Evolutionary conservation across 1,284 basidiomycete genomes (phyloP).

Genomic region (Ganoderma leucocontextum): DNA sequence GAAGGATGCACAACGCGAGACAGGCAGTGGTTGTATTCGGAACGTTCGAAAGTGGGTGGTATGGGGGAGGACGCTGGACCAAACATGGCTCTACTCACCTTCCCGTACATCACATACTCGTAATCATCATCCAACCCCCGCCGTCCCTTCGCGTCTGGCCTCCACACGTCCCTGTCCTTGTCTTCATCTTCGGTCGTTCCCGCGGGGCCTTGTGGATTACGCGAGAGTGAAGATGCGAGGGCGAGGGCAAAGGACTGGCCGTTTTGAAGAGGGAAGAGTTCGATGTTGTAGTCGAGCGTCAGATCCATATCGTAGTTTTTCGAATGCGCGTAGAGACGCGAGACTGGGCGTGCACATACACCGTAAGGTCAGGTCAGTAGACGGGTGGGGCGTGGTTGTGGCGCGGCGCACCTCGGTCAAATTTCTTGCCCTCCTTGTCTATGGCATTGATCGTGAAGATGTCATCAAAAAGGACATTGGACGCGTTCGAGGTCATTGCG

Average conservation of each 20-base stretch:
- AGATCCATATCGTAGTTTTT: constrained; percentile 91
- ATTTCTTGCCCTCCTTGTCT: constrained; percentile 96
- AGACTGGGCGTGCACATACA: constrained; percentile 60
- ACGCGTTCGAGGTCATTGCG: constrained; percentile 68
- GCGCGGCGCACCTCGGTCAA: constrained; percentile 82
- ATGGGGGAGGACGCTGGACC: background rate
- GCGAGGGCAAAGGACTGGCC: constrained; percentile 87
- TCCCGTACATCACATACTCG: constrained; percentile 99
- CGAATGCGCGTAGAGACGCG: constrained; percentile 84
- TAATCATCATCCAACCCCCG: constrained; percentile 95
- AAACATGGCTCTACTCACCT: constrained; percentile 62
- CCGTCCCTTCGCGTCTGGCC: constrained; percentile 87
- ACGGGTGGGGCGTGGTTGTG: constrained; percentile 31
- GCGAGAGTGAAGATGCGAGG: constrained; percentile 84
- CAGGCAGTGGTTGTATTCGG: background rate
- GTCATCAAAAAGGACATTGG: constrained; percentile 89
- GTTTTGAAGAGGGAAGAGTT: constrained; percentile 79
- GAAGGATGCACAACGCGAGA: background rate
- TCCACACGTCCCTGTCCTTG: constrained; percentile 84
- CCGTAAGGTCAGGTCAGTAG: background rate
- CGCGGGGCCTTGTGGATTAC: constrained; percentile 58
- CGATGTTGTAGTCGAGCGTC: constrained; percentile 91
- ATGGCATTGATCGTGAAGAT: constrained; percentile 87
- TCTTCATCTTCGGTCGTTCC: constrained; percentile 63
- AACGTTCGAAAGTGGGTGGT: background rate